Conservation (phyloP, 345 rosid species). For the Eucalyptus guilfoylei region DNA sequence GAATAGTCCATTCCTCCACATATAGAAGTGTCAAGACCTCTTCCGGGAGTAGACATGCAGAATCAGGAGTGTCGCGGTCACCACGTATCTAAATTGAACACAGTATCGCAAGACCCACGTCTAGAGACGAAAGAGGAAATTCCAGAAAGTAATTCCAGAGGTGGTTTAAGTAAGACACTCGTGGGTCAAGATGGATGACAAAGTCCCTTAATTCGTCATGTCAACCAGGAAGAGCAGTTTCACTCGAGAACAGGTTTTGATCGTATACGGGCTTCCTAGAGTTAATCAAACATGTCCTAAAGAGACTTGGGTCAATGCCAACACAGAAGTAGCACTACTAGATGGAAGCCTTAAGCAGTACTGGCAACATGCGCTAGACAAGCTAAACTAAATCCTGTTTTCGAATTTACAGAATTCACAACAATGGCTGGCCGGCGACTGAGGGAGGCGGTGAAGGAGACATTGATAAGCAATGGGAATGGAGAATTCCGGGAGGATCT, state of each 20-base stretch:
- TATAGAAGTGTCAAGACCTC: not conserved
- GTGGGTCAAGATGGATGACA: not conserved
- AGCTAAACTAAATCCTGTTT: not conserved
- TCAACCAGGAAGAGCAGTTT: not conserved
- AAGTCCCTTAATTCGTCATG: not conserved
- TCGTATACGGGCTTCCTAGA: not conserved
- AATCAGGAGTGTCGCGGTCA: not conserved
- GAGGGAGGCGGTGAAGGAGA: constrained; percentile 46
- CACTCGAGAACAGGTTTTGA: not conserved
- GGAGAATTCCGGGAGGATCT: constrained; percentile 27
- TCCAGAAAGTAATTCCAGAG: not conserved
- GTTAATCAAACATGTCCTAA: not conserved
- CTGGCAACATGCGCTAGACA: fast-evolving
- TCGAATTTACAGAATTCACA: constrained; percentile 30
- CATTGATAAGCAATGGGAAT: constrained; percentile 27
- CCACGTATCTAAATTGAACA: not conserved
- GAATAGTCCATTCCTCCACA: not conserved
- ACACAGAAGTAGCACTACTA: not conserved
- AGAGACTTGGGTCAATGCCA: not conserved
- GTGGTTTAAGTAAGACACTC: not conserved
- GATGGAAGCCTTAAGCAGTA: not conserved
- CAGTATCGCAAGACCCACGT: not conserved
- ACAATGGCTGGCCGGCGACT: constrained; percentile 50
- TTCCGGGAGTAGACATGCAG: not conserved
- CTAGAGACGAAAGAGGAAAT: not conserved